phyloP scores from a whole-genome alignment of 495 filamentous ascomycete genomes.

The Xylaria acuta region DNA sequence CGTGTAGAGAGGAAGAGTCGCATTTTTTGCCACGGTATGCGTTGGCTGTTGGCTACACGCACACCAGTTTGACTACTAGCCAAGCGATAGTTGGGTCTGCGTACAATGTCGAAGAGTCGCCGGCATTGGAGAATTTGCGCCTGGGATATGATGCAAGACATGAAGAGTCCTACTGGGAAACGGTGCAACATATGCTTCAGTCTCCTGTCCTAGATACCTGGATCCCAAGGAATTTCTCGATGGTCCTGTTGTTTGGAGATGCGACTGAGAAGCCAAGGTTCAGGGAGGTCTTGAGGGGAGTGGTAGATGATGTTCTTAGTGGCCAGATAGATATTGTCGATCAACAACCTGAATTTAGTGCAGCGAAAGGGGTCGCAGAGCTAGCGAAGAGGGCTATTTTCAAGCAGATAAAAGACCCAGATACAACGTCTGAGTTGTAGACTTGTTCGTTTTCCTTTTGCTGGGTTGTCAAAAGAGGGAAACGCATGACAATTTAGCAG shows the following conservation, averaged over 20 bases:
- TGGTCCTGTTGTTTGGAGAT: conserved; percentile 1
- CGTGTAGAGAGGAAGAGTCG: background rate
- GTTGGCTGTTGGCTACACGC: conserved; percentile 4
- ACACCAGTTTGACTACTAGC: conserved; percentile 11
- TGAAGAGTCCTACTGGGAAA: conserved; percentile 25
- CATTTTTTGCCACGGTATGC: background rate
- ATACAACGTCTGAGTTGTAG: conserved; percentile 7
- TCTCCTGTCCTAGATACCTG: conserved; percentile 22
- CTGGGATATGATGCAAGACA: conserved; percentile 19
- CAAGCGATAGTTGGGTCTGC: background rate
- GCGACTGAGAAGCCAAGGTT: background rate
- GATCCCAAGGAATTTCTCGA: conserved; percentile 12
- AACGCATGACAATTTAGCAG: too few relatives aligned
- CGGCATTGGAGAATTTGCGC: conserved; percentile 16
- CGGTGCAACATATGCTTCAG: conserved; percentile 18
- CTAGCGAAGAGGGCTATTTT: conserved; percentile 35
- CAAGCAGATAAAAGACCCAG: background rate
- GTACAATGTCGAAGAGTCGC: background rate
- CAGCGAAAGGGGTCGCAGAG: conserved; percentile 26
- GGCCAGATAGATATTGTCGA: conserved; percentile 25
- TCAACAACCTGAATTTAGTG: conserved; percentile 26
- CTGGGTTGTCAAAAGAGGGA: background rate
- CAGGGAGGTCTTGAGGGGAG: background rate
- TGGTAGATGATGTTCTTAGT: conserved; percentile 17
- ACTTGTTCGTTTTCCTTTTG: background rate